Percentiles rank a stretch among this genome's conserved stretches.
Evolutionary conservation across 495 filamentous ascomycete species (phyloP).

Genomic region (Neurospora africana): DNA sequence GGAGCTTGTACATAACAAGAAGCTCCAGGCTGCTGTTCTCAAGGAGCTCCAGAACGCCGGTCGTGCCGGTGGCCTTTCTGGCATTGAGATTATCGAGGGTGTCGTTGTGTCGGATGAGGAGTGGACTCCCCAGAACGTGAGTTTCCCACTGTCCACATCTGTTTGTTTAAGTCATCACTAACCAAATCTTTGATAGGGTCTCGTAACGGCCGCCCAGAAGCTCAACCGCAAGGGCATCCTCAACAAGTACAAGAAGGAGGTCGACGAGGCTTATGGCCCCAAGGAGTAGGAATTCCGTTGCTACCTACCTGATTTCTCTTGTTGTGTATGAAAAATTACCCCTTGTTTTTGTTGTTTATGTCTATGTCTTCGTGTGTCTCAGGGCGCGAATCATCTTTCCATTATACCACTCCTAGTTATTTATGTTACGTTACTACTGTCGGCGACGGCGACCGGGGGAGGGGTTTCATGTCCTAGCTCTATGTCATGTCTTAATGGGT

Average conservation of each 20-base stretch:
- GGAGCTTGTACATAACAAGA: constrained; percentile 72
- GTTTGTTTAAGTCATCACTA: constrained; percentile 10
- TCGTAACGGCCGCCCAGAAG: constrained; percentile 69
- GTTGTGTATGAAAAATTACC: background rate
- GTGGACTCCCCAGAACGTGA: constrained; percentile 94
- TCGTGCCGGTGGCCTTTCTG: constrained; percentile 61
- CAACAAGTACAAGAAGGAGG: constrained; percentile 54
- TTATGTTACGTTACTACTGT: background rate
- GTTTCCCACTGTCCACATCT: constrained; percentile 21
- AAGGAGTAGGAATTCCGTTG: constrained; percentile 7
- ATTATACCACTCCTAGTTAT: constrained; percentile 3
- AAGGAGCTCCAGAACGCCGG: constrained; percentile 72
- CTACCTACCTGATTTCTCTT: background rate
- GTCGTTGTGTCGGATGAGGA: constrained; percentile 91
- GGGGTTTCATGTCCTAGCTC: background rate
- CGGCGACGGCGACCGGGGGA: background rate
- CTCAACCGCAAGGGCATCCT: constrained; percentile 60
- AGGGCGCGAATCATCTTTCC: background rate
- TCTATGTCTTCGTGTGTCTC: background rate
- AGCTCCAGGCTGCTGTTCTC: constrained; percentile 67
- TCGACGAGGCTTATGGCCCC: constrained; percentile 46
- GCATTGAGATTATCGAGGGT: constrained; percentile 88
- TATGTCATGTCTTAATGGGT: background rate
- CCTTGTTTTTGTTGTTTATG: background rate
- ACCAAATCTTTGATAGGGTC: constrained; percentile 33